Percentiles rank a stretch among this genome's conserved stretches.
These are phyloP conservation scores for Tolypocladium capitatum DNA, from an alignment of 2,329 filamentous ascomycete species.

Conservation along the genomic window DNA sequence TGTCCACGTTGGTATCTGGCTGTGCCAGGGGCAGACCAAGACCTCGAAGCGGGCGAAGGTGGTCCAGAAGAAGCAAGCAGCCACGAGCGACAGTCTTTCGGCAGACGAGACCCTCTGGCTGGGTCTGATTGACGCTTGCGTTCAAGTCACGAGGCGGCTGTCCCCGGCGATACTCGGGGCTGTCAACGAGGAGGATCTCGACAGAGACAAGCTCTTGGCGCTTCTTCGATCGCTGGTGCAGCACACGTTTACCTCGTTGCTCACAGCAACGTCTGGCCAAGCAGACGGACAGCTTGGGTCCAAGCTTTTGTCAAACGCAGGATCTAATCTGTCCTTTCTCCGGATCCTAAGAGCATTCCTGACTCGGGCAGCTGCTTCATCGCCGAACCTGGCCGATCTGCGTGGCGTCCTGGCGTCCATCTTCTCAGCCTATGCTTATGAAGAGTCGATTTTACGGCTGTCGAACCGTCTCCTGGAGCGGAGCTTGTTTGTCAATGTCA, in stretches of 20 bases:
- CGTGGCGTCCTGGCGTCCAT: constrained; percentile 76
- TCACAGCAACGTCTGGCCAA: constrained; percentile 56
- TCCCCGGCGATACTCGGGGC: constrained; percentile 38
- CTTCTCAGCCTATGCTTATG: constrained; percentile 90
- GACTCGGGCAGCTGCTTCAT: constrained; percentile 63
- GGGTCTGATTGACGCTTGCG: constrained; percentile 44
- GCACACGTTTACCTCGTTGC: constrained; percentile 75
- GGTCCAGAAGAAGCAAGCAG: constrained; percentile 36
- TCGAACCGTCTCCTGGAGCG: constrained; percentile 80
- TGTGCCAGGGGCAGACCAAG: constrained; percentile 77
- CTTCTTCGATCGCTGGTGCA: constrained; percentile 72
- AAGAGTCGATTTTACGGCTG: constrained; percentile 74
- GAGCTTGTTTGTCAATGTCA: constrained; percentile 75
- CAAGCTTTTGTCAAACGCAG: constrained; percentile 22
- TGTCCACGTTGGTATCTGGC: constrained; percentile 83
- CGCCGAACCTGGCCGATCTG: constrained; percentile 76
- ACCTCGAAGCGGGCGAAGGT: constrained; percentile 32
- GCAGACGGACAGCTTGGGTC: constrained; percentile 18
- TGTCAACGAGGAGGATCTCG: constrained; percentile 22
- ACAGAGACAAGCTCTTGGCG: constrained; percentile 48
- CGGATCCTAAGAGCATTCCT: constrained; percentile 83
- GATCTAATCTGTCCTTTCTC: constrained; percentile 65
- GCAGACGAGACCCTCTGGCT: constrained; percentile 47
- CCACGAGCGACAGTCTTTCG: constrained; percentile 30
- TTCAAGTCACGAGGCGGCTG: constrained; percentile 50